Evolutionary conservation across 192 early-diverging fungal species (phyloP).

Genomic region (Chytriomyces hyalinus): DNA sequence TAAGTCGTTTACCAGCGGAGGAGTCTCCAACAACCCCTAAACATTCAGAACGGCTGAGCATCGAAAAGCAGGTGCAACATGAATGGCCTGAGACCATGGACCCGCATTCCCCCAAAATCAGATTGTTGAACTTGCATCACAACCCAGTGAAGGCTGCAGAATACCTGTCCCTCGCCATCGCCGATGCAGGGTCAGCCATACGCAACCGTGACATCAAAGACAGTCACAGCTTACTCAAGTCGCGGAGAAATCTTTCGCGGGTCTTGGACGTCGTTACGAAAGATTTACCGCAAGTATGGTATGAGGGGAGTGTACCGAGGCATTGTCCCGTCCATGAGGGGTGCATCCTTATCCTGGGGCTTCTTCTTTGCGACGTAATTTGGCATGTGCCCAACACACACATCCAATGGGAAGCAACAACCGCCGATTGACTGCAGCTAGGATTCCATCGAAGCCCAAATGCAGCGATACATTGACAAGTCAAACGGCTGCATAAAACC

Average conservation of each 20-base stretch:
- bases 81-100: neutral
- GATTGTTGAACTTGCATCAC: neutral
- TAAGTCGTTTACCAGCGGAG: neutral
- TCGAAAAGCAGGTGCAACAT: too few relatives aligned
- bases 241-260: slow-evolving; percentile 54
- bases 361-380: slow-evolving; percentile 91
- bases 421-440: slow-evolving; percentile 44
- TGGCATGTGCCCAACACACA: neutral
- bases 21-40: neutral
- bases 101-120: neutral
- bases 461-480: slow-evolving; percentile 40
- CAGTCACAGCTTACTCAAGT: too few relatives aligned
- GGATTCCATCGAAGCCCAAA: slow-evolving; percentile 65
- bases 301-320: slow-evolving; percentile 85
- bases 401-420: neutral
- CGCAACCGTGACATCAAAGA: too few relatives aligned
- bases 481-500: neutral
- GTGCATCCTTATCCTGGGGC: slow-evolving; percentile 90
- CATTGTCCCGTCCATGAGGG: slow-evolving; percentile 83
- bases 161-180: neutral
- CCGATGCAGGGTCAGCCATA: neutral
- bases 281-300: slow-evolving; percentile 45
- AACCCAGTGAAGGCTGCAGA: neutral
- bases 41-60: too few relatives aligned
- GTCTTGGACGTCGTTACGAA: slow-evolving; percentile 46